A percentile compares a stretch with the other conserved stretches of the same genome.
Conservation (phyloP, 2,329 filamentous ascomycete species). For the Furcasterigmium sp. region DNA sequence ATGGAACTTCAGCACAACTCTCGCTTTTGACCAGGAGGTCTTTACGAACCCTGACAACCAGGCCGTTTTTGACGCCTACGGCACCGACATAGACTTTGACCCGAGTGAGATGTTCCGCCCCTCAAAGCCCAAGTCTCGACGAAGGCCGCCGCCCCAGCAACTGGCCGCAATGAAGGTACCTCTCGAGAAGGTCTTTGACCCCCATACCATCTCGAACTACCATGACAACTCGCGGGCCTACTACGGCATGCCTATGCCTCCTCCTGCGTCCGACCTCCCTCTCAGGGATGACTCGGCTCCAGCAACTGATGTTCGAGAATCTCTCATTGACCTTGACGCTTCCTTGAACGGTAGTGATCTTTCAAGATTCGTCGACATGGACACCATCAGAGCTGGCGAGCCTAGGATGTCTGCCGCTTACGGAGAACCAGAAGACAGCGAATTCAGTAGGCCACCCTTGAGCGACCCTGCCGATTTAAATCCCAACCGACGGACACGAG, state of each 20-base stretch:
- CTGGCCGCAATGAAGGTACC: constrained; percentile 54
- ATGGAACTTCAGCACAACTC: constrained; percentile 64
- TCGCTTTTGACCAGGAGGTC: constrained; percentile 57
- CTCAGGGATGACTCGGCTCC: constrained; percentile 50
- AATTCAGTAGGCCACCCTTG: constrained; percentile 43
- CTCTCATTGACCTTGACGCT: constrained; percentile 59
- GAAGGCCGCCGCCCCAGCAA: constrained; percentile 52
- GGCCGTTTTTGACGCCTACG: constrained; percentile 57
- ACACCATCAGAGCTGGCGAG: constrained; percentile 50
- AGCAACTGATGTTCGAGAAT: constrained; percentile 49
- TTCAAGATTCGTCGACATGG: constrained; percentile 55
- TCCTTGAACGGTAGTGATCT: constrained; percentile 51
- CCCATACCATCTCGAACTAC: constrained; percentile 60
- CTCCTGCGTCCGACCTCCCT: constrained; percentile 50
- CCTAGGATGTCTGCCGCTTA: constrained; percentile 44
- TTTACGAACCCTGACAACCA: constrained; percentile 48
- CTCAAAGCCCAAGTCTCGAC: constrained; percentile 42
- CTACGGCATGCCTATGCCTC: constrained; percentile 44
- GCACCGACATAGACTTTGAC: constrained; percentile 50
- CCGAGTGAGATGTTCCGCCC: constrained; percentile 45
- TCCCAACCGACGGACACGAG: constrained; percentile 44
- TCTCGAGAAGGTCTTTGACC: constrained; percentile 61
- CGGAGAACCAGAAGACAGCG: constrained; percentile 28
- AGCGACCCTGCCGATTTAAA: constrained; percentile 54
- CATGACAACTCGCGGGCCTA: constrained; percentile 58